phyloP scores from a whole-genome alignment of 495 filamentous ascomycete species.

The Thermochaetoides thermophila region DNA sequence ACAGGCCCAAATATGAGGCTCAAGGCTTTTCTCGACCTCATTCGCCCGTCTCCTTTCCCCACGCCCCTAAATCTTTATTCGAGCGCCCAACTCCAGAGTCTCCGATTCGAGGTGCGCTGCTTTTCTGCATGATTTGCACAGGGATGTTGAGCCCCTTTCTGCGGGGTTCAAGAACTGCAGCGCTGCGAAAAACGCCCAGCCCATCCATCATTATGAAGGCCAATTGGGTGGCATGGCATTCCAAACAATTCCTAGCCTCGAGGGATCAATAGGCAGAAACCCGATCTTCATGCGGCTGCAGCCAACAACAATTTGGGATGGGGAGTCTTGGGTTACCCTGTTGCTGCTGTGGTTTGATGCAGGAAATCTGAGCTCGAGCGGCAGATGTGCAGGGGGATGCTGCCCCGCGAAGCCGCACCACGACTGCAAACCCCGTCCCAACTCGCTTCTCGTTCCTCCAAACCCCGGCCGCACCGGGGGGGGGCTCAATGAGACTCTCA shows the following conservation, averaged over 20 bases:
- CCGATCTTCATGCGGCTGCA: no score
- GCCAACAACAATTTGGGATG: no score
- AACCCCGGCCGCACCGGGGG: constrained; percentile 19
- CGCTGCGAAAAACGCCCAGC: constrained; percentile 5
- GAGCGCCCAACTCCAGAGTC: neutral
- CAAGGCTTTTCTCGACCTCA: no score
- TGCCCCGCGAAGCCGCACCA: constrained; percentile 14
- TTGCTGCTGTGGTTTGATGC: constrained; percentile 9
- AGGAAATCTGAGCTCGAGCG: constrained; percentile 6
- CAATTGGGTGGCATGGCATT: no score
- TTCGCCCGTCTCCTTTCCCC: no score
- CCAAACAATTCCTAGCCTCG: no score
- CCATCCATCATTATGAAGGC: no score
- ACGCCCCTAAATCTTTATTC: no score
- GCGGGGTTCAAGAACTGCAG: no score
- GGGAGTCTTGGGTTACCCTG: constrained; percentile 8
- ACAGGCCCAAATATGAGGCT: no score
- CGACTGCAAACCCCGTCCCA: constrained; percentile 11
- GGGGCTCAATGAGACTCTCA: constrained; percentile 21
- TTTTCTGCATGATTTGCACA: constrained; percentile 14
- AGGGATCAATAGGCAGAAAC: no score
- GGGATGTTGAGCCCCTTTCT: constrained; percentile 3
- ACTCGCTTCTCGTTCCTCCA: constrained; percentile 22
- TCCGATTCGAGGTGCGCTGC: constrained; percentile 1
- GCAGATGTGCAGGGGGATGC: constrained; percentile 10